These are phyloP conservation scores for Mycena polygramma DNA, from an alignment of 768 basidiomycete species.

Conservation along the genomic window DNA sequence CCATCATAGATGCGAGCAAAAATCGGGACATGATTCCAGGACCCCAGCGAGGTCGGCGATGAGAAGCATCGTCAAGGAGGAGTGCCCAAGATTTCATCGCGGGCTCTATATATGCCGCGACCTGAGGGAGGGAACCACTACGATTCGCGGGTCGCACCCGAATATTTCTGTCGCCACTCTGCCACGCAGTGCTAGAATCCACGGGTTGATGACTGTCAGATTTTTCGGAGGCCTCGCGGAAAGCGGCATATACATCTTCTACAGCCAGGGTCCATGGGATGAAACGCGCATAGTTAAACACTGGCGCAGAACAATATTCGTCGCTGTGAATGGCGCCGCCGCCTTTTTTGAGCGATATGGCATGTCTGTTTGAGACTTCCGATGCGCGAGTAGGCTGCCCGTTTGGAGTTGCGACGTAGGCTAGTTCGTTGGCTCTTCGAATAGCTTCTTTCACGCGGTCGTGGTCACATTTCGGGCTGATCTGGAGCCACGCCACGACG, in stretches of 20 bases:
- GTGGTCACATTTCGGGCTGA: conserved; percentile 57
- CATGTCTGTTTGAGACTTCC: conserved; percentile 32
- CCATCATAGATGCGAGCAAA: conserved; percentile 35
- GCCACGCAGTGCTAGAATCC: conserved; percentile 32
- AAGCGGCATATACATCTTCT: conserved; percentile 40
- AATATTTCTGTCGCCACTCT: conserved; percentile 27
- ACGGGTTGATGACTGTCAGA: conserved; percentile 39
- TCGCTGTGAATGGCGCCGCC: conserved; percentile 38
- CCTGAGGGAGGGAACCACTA: conserved; percentile 25
- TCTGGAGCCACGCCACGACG: conserved; percentile 52
- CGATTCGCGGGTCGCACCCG: conserved; percentile 32
- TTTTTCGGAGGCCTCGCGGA: conserved; percentile 40
- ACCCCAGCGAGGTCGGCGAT: conserved; percentile 26
- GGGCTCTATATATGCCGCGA: conserved; percentile 24
- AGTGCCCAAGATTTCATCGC: conserved; percentile 7
- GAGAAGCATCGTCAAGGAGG: neutral
- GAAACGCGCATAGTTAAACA: conserved; percentile 49
- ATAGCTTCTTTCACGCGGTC: conserved; percentile 47
- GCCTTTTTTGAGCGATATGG: conserved; percentile 37
- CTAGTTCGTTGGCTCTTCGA: conserved; percentile 45
- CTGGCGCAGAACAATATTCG: conserved; percentile 42
- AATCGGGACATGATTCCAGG: conserved; percentile 33
- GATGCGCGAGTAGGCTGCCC: conserved; percentile 26
- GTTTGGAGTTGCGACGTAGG: conserved; percentile 42
- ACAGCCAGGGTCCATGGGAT: conserved; percentile 46